Percentiles rank a stretch among this genome's conserved stretches.
Evolutionary conservation across 2,329 filamentous ascomycete genomes (phyloP).

Genomic region (Metarhizium guizhouense): DNA sequence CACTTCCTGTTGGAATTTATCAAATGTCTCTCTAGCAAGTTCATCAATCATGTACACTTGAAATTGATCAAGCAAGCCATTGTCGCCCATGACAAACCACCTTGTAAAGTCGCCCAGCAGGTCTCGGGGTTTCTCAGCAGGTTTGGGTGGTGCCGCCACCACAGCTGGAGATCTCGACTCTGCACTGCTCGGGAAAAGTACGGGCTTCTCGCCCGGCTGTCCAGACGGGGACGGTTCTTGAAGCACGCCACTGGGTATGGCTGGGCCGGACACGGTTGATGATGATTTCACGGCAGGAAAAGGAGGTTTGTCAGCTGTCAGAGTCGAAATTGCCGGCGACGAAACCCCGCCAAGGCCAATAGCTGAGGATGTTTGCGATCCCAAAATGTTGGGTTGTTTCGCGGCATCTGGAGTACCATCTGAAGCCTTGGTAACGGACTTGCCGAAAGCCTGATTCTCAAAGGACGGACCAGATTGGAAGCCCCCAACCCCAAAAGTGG

Average conservation of each 20-base stretch:
- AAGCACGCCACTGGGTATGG: not conserved
- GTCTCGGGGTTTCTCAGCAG: slow-evolving; percentile 23
- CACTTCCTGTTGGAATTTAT: slow-evolving; percentile 30
- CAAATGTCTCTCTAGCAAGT: slow-evolving; percentile 33
- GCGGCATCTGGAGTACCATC: not conserved
- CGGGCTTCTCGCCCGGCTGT: not conserved
- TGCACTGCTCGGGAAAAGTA: not conserved
- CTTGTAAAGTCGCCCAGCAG: slow-evolving; percentile 39
- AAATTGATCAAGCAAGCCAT: slow-evolving; percentile 44
- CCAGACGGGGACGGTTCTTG: not conserved
- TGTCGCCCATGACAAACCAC: slow-evolving; percentile 47
- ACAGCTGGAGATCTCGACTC: not conserved
- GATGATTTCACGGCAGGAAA: not conserved
- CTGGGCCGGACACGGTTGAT: not conserved
- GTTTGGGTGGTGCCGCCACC: not conserved
- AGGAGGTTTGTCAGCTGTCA: not conserved
- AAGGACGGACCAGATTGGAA: not conserved
- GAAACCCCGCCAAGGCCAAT: not conserved
- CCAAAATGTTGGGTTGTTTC: not conserved
- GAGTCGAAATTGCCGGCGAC: not conserved
- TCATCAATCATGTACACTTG: slow-evolving; percentile 35
- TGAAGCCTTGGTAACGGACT: not conserved
- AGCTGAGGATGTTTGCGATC: not conserved
- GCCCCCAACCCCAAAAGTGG: not conserved
- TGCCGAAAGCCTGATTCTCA: not conserved